Evolutionary conservation across 352 stramenopile genomes (phyloP).

Genomic region (Albugo candida): DNA sequence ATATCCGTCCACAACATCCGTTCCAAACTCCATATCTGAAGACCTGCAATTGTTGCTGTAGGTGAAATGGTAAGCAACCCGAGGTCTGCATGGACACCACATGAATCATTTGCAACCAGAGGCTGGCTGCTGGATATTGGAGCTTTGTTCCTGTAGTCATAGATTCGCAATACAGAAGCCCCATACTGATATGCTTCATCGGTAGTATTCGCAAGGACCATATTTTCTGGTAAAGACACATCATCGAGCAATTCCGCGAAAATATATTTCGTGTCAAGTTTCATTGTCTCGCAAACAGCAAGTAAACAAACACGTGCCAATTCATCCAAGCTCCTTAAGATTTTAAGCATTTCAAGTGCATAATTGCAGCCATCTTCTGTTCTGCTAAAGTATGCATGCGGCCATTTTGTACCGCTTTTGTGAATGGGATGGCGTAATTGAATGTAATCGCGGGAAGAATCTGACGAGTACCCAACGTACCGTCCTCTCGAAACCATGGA

Average conservation of each 20-base stretch:
- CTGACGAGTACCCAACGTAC: constrained; percentile 47
- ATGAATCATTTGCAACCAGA: constrained; percentile 33
- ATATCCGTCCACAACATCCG: constrained; percentile 66
- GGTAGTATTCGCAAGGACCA: constrained; percentile 13
- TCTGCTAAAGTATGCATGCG: constrained; percentile 40
- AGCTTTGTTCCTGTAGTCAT: constrained; percentile 67
- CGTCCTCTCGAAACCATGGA: constrained; percentile 36
- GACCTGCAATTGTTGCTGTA: constrained; percentile 38
- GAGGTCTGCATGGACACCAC: constrained; percentile 56
- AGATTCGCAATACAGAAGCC: constrained; percentile 59
- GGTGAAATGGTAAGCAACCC: constrained; percentile 65
- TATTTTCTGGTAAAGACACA: constrained; percentile 5
- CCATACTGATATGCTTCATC: constrained; percentile 39
- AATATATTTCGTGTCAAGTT: constrained; percentile 39
- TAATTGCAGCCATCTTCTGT: constrained; percentile 18
- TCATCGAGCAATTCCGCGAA: constrained; percentile 42
- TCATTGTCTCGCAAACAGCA: constrained; percentile 44
- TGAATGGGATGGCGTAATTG: constrained; percentile 46
- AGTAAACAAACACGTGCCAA: constrained; percentile 58
- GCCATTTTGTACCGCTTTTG: constrained; percentile 52
- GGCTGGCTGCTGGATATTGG: constrained; percentile 3
- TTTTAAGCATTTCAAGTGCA: constrained; percentile 27
- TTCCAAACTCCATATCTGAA: constrained; percentile 78
- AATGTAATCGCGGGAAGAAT: constrained; percentile 62
- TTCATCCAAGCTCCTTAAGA: constrained; percentile 39